Base-by-base conservation (phyloP, 2,329 filamentous ascomycete species). In the Aspergillus sp. region DNA sequence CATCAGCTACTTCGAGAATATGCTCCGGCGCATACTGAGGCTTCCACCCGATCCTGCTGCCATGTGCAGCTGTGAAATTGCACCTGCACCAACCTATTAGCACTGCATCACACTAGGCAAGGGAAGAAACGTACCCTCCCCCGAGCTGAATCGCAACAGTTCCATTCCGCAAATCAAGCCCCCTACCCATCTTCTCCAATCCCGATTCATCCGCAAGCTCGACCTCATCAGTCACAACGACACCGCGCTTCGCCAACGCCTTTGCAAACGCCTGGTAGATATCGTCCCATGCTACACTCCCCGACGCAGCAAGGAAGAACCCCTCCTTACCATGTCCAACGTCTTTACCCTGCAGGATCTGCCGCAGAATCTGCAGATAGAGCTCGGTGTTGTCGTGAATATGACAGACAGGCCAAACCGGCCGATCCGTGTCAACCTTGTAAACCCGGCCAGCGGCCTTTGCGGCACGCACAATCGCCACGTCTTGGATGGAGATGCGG, bases 341-440 rank as follows among this genome's bases (percentile, higher is more conserved):
- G 4, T 76, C 66, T 12, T 72, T 64, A 1, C 68, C 75, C 1
- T 59, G 61, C 2, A 84, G 62, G 12, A 84, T 83, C 2, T 66
- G 70, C 1, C 72, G 71, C 6, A 83, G 62, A 0, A 84, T 68
- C 3, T 74, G 64, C 1, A 83, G 49, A 53, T 83, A 84, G 1
- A 84, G 61, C 0, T 64, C 65, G 0, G 77, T 73, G 34, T 76
- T 84, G 55, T 85, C 82, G 0, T 64, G 9, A 4, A 84, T 64
- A 54, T 84, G 80, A 56, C 78, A 81, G 5, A 85, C 81, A 0
- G 82, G 82, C 82, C 82, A 84, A 1, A 78, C 77, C 18, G 74
- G 70, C 13, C 66, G 59, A 17, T 67, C 76, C 1, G 64, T 18
- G 32, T 82, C 76, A 11, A 80, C 72, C 12, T 71, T 72, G 59